Evolutionary conservation across 331 rosid species (phyloP).

Genomic region (Cydonia oblonga): DNA sequence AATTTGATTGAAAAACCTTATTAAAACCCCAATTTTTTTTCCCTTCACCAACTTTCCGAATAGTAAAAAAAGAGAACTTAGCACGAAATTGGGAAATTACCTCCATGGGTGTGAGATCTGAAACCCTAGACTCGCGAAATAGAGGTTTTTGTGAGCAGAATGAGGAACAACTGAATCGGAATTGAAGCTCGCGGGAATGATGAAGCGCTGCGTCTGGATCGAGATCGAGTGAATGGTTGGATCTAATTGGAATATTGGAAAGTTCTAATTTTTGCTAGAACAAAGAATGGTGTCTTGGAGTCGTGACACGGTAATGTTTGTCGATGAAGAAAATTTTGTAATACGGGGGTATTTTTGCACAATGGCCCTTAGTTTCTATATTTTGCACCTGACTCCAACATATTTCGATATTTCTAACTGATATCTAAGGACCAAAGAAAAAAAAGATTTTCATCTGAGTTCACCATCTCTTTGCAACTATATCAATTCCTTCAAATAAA

Average conservation of each 20-base stretch:
- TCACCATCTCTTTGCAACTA: no score
- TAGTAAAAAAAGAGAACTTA: neutral
- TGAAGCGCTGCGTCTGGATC: constrained; percentile 43
- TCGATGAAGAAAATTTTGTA: neutral
- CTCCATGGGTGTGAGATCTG: constrained; percentile 35
- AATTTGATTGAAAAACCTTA: neutral
- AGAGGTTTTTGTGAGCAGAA: neutral
- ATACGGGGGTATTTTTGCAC: no score
- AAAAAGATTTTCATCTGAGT: no score
- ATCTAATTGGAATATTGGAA: neutral
- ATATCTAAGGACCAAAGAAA: no score
- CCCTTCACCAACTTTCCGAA: neutral
- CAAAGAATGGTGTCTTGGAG: neutral
- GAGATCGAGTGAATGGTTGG: constrained; percentile 4
- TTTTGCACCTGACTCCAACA: no score
- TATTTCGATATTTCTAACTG: no score
- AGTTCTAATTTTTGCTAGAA: no score
- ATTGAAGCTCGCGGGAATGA: neutral
- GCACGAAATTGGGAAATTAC: constrained; percentile 7
- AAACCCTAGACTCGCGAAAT: constrained; percentile 21
- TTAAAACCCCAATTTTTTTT: neutral
- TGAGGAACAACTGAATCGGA: neutral
- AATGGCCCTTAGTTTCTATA: no score
- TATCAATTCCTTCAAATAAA: no score
- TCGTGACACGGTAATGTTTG: neutral